phyloP scores from a whole-genome alignment of 1,284 basidiomycete species.

The Testicularia cyperi region DNA sequence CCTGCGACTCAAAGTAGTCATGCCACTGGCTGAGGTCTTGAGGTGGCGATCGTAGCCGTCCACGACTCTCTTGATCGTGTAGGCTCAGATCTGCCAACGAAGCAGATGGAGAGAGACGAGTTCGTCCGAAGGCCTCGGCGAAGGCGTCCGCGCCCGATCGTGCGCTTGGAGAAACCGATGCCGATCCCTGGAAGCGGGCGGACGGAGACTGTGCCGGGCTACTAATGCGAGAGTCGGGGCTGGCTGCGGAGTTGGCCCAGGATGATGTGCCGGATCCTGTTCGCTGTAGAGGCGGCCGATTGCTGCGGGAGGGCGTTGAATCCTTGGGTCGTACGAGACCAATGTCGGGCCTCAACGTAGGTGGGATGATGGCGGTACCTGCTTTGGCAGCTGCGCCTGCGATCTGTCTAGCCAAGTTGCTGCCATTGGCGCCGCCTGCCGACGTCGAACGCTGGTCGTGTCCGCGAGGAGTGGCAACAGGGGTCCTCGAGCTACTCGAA shows the following conservation, averaged over 20 bases:
- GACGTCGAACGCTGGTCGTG: slow-evolving; percentile 14
- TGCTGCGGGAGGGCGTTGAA: not conserved
- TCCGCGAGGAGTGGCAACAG: slow-evolving; percentile 2
- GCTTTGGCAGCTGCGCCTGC: slow-evolving; percentile 46
- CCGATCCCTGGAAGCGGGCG: not conserved
- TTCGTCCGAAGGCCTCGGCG: not conserved
- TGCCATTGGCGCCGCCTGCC: slow-evolving; percentile 2
- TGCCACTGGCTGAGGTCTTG: slow-evolving; percentile 27
- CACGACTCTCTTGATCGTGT: not conserved
- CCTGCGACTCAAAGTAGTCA: slow-evolving; percentile 23
- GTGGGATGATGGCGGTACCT: slow-evolving; percentile 47
- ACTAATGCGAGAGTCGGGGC: slow-evolving; percentile 4
- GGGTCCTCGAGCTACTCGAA: not conserved
- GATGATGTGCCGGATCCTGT: slow-evolving; percentile 31
- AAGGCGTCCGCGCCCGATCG: not conserved
- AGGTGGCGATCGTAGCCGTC: not conserved
- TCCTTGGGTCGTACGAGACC: slow-evolving; percentile 11
- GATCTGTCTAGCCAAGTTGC: slow-evolving; percentile 42
- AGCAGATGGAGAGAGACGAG: slow-evolving; percentile 4
- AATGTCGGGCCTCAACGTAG: slow-evolving; percentile 34
- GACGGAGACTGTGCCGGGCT: slow-evolving; percentile 9
- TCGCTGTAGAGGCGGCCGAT: slow-evolving; percentile 15
- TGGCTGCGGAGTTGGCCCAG: slow-evolving; percentile 8
- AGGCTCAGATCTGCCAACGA: slow-evolving; percentile 3
- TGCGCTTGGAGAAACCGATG: not conserved